Evolutionary conservation across 2,329 filamentous ascomycete genomes (phyloP).

Genomic region (Fusarium newnesense): DNA sequence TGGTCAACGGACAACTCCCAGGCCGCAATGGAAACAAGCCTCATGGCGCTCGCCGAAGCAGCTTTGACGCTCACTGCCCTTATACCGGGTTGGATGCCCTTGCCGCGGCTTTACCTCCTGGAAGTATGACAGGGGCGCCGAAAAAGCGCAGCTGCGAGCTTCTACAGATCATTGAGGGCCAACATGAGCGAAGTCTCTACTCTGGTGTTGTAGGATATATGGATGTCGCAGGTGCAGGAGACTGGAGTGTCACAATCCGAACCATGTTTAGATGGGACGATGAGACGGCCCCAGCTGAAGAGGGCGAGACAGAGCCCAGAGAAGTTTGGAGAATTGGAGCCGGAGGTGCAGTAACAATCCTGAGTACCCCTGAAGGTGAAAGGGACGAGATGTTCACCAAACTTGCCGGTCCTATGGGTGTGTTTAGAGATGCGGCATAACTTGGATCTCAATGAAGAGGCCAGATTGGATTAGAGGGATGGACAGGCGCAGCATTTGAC

Average conservation of each 20-base stretch:
- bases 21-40: conserved; percentile 24
- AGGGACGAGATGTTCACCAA: conserved; percentile 92
- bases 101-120: conserved; percentile 81
- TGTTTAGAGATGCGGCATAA: conserved; percentile 55
- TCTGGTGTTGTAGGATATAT: conserved; percentile 91
- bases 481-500: conserved; percentile 23
- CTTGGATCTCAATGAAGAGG: not conserved
- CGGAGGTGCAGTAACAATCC: conserved; percentile 87
- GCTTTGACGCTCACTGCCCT: conserved; percentile 10
- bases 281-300: conserved; percentile 53
- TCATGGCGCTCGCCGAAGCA: conserved; percentile 9
- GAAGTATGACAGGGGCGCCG: conserved; percentile 95
- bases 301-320: conserved; percentile 45
- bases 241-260: conserved; percentile 92
- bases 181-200: conserved; percentile 77
- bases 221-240: conserved; percentile 83
- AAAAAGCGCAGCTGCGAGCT: conserved; percentile 94
- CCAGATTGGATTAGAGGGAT: not conserved
- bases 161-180: conserved; percentile 72
- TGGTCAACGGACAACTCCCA: conserved; percentile 77
- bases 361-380: conserved; percentile 84
- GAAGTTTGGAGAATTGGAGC: conserved; percentile 87
- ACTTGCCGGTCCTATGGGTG: conserved; percentile 66
- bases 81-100: conserved; percentile 80
- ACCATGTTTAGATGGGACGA: conserved; percentile 80